Conservation (phyloP, 2,329 filamentous ascomycete genomes). For the Calonectria pseudoreteaudii region DNA sequence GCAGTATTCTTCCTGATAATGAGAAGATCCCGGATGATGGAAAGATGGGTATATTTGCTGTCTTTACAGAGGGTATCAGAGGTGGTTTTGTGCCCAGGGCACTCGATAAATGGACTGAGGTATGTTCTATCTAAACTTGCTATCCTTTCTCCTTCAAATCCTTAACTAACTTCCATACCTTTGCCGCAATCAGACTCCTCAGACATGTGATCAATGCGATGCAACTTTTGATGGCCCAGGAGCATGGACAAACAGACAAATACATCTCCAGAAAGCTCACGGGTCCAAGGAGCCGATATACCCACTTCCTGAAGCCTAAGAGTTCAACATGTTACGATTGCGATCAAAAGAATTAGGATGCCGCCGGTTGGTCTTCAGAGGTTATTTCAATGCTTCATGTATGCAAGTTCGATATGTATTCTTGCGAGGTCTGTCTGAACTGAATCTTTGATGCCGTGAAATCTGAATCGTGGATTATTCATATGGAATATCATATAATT, state of each 20-base stretch:
- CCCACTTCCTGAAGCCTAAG: slow-evolving; percentile 12
- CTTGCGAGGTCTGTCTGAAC: too few relatives aligned
- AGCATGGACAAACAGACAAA: not conserved
- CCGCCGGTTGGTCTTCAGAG: not conserved
- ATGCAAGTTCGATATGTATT: not conserved
- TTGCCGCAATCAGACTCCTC: not conserved
- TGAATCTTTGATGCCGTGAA: too few relatives aligned
- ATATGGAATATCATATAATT: too few relatives aligned
- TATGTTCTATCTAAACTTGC: not conserved
- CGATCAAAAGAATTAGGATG: not conserved
- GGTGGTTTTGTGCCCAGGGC: not conserved
- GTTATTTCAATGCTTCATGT: not conserved
- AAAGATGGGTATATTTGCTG: not conserved
- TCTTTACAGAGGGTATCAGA: not conserved
- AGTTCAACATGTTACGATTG: not conserved
- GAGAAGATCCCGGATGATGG: not conserved
- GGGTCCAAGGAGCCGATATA: not conserved
- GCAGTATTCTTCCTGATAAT: not conserved
- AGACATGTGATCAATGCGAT: not conserved
- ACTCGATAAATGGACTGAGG: not conserved
- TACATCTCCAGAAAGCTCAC: not conserved
- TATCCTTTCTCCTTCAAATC: not conserved
- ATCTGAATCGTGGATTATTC: too few relatives aligned
- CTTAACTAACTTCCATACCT: not conserved
- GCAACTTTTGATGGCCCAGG: not conserved